Conservation (phyloP, 129 eudicot species). For the Pittosporum tobira region DNA sequence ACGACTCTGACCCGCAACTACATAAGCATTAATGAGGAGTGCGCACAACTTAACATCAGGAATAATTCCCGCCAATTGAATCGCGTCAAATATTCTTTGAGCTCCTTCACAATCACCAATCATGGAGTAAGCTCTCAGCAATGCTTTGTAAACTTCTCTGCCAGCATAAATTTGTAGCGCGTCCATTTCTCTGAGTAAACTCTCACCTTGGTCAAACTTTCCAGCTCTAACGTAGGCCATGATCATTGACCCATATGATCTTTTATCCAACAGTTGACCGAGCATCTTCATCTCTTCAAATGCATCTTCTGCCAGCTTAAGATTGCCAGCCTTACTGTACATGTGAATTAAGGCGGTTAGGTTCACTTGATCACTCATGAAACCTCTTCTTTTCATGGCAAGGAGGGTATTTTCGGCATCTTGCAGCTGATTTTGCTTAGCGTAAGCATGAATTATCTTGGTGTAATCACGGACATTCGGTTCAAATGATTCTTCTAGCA, state of each 20-base stretch:
- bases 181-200: slow-evolving; percentile 65
- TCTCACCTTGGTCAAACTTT: slow-evolving; percentile 48
- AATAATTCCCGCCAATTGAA: slow-evolving; percentile 62
- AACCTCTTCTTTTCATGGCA: slow-evolving; percentile 61
- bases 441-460: slow-evolving; percentile 72
- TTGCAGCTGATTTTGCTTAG: slow-evolving; percentile 50
- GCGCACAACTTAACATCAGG: slow-evolving; percentile 77
- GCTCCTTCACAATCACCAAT: slow-evolving; percentile 69
- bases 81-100: slow-evolving; percentile 75
- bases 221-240: slow-evolving; percentile 88
- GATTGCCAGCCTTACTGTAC: slow-evolving; percentile 86
- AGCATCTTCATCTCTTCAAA: slow-evolving; percentile 76
- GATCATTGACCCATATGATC: slow-evolving; percentile 86
- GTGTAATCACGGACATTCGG: slow-evolving; percentile 82
- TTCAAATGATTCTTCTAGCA: slow-evolving; percentile 77
- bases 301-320: slow-evolving; percentile 51
- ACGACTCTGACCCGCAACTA: slow-evolving; percentile 51
- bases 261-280: slow-evolving; percentile 51
- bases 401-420: slow-evolving; percentile 58
- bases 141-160: slow-evolving; percentile 84
- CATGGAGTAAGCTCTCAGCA: slow-evolving; percentile 87
- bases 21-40: slow-evolving; percentile 74
- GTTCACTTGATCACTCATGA: slow-evolving; percentile 67
- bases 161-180: slow-evolving; percentile 59
- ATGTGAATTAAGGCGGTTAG: slow-evolving; percentile 81